Percentiles rank a stretch among this genome's conserved stretches.
Conservation (phyloP, 1,284 basidiomycete species). For the Tylopilus sp. region DNA sequence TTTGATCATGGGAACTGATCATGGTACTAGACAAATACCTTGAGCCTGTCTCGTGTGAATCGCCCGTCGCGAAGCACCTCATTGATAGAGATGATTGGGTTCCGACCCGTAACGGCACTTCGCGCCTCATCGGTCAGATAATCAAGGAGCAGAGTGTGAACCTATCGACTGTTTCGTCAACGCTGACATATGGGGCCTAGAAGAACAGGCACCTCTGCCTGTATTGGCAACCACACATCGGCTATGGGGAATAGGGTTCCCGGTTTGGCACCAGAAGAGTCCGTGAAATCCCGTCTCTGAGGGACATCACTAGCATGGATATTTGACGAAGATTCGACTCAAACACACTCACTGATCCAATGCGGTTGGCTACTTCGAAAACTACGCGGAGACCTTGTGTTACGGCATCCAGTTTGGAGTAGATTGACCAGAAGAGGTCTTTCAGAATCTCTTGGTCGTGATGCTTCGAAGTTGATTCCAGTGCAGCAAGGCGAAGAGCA, state of each 20-base stretch:
- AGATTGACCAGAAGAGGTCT: conserved; percentile 98
- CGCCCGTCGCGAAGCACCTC: conserved; percentile 88
- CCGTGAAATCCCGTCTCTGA: conserved; percentile 84
- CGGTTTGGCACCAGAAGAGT: conserved; percentile 71
- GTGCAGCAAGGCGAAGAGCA: conserved; percentile 64
- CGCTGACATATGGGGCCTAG: background rate
- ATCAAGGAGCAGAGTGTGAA: conserved; percentile 83
- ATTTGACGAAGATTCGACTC: conserved; percentile 1
- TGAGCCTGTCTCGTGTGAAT: conserved; percentile 71
- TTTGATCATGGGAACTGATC: conserved; percentile 1
- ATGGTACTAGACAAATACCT: conserved; percentile 45
- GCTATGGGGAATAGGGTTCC: conserved; percentile 74
- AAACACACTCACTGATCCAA: conserved; percentile 68
- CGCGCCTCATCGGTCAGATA: conserved; percentile 90
- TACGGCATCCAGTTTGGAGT: conserved; percentile 96
- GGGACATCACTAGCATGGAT: conserved; percentile 5
- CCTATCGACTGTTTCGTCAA: conserved; percentile 41
- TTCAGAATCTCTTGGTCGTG: conserved; percentile 81
- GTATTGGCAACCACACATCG: conserved; percentile 91
- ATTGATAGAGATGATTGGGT: conserved; percentile 90
- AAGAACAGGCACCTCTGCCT: conserved; percentile 69
- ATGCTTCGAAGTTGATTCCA: conserved; percentile 74
- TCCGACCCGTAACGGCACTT: conserved; percentile 70
- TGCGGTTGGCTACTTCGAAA: conserved; percentile 86
- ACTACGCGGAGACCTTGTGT: conserved; percentile 89